Evolutionary conservation across 1,139 yeast genomes (phyloP), one percentile per base, ranked within the genome.

Genomic region (Kodamaea alishanica): DNA sequence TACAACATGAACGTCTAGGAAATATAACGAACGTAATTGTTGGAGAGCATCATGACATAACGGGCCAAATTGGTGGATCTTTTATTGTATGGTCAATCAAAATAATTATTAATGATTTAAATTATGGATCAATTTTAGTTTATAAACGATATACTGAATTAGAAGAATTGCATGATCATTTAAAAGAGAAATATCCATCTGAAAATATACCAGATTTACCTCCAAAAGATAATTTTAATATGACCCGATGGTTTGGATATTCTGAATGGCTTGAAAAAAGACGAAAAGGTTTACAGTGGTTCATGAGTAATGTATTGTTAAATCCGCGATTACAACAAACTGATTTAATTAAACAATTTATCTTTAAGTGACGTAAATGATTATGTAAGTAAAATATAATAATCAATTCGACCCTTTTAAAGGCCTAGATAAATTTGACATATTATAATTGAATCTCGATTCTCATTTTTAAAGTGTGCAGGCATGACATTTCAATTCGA

Each of bases 281-380:
- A 32, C 61, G 89, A 8, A 70, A 73, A 38, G 88, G 92, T 0
- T 63, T 86, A 15, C 94, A 85, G 52, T 86, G 81, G 73, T 86
- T 87, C 58, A 55, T 84, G 51, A 76, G 79, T 45, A 79, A 81
- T 47, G 77, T 84, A 4, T 56, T 86, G 28, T 63, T 87, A 50
- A 82, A 85, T 50, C 92, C 94, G 0, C 63, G 64, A 6, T 65
- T 77, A 47, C 75, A 77, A 45, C 64, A 67, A 38, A 61, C 75
- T 23, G 55, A 55, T 1, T 64, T 70, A 8, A 78, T 83, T 8
- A 73, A 73, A 46, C 57, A 62, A 30, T 84, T 83, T 58, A 73
- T 82, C 7, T 46, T 65, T 32, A 20, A 24, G 20, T 15, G 20
- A 15, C 20, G 20, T 15, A 15, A 15, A 15, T 15, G 20, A 15